These are phyloP conservation scores for Apostasia shenzhenica DNA, from an alignment of 106 monocot genomes.

Conservation along the genomic window DNA sequence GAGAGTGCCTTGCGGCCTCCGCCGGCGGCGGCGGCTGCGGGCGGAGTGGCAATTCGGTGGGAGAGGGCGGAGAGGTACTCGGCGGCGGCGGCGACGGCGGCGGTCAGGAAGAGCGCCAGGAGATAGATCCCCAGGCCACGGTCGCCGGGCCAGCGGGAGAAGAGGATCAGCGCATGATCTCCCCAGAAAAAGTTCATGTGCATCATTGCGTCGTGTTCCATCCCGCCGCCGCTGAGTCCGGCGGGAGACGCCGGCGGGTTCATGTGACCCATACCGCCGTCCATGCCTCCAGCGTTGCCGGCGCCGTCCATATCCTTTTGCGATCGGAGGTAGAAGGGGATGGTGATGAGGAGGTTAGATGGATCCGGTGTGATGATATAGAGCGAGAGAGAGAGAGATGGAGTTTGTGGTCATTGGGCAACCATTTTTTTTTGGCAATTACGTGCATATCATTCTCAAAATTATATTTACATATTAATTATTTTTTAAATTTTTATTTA, in stretches of 20 bases:
- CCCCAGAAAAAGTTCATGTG: conserved; percentile 47
- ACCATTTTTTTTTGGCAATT: too few species aligned
- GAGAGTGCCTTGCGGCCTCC: not conserved
- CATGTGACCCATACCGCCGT: too few species aligned
- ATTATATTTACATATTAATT: too few species aligned
- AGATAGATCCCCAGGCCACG: conserved; percentile 14
- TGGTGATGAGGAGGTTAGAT: too few species aligned
- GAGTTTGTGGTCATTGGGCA: too few species aligned
- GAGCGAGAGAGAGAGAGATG: too few species aligned
- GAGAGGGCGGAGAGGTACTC: conserved; percentile 10
- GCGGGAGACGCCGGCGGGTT: not conserved
- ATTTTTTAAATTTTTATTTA: too few species aligned
- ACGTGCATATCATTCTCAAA: too few species aligned
- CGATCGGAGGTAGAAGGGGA: not conserved
- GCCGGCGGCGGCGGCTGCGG: not conserved
- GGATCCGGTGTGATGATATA: too few species aligned
- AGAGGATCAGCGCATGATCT: conserved; percentile 18
- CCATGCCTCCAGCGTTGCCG: not conserved
- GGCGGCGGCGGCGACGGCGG: conserved; percentile 1
- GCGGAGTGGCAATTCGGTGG: not conserved
- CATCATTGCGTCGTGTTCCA: conserved; percentile 10
- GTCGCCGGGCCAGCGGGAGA: conserved; percentile 23
- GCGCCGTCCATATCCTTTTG: not conserved
- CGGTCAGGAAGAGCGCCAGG: conserved; percentile 13
- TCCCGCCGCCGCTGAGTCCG: not conserved